phyloP scores from a whole-genome alignment of 2,329 filamentous ascomycete species.

The Colletotrichum echinochloae region DNA sequence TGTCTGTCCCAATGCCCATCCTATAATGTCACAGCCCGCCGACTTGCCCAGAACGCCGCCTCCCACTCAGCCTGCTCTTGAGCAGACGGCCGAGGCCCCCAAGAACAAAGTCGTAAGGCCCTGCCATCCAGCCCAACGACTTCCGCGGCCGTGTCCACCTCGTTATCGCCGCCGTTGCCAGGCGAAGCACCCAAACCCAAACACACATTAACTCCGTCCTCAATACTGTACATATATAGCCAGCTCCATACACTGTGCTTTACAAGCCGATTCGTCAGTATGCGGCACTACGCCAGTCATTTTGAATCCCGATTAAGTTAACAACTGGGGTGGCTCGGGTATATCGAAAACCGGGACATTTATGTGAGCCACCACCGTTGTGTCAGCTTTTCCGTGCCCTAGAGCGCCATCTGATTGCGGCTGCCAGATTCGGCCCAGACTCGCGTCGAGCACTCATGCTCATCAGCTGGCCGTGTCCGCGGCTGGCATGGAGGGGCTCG shows the following conservation, averaged over 20 bases:
- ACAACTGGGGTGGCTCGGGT: conserved; percentile 29
- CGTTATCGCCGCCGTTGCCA: conserved; percentile 16
- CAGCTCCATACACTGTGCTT: conserved; percentile 36
- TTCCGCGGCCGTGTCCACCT: conserved; percentile 21
- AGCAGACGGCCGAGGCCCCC: conserved; percentile 12
- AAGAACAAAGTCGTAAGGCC: conserved; percentile 23
- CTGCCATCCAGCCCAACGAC: conserved; percentile 24
- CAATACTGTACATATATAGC: conserved; percentile 41
- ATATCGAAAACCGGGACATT: conserved; percentile 32
- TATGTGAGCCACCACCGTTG: conserved; percentile 20
- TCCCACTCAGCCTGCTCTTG: conserved; percentile 22
- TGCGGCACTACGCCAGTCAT: conserved; percentile 18
- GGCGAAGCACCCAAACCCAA: conserved; percentile 27
- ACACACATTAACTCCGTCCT: conserved; percentile 38
- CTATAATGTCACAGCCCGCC: conserved; percentile 24
- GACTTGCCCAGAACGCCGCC: conserved; percentile 35
- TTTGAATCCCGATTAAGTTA: conserved; percentile 30
- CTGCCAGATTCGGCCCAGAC: not conserved
- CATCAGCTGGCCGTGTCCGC: conserved; percentile 46
- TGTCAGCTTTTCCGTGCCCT: not conserved
- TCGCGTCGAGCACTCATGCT: not conserved
- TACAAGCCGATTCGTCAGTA: conserved; percentile 28
- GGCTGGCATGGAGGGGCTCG: conserved; percentile 50
- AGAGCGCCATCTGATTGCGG: not conserved
- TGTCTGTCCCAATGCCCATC: conserved; percentile 22